Percentiles rank a stretch among this genome's conserved stretches.
phyloP scores from a whole-genome alignment of 257 asterid genomes.

The Solanum gandarillasii region DNA sequence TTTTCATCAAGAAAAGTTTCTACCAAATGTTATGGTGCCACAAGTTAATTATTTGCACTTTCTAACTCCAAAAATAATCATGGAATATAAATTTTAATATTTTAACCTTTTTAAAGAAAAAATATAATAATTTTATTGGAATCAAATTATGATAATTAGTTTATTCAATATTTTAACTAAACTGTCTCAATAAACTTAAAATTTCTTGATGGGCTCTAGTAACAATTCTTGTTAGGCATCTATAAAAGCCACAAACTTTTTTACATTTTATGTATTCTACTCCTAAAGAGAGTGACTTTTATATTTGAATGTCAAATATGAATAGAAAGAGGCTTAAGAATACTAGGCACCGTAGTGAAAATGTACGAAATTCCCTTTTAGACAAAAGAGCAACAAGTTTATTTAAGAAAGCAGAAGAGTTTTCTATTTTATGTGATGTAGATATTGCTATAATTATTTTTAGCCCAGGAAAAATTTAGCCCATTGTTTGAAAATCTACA shows the following conservation, averaged over 20 bases:
- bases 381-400: background rate
- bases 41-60: background rate
- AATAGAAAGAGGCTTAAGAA: background rate
- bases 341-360: background rate
- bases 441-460: conserved; percentile 14
- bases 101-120: background rate
- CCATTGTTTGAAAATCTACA: conserved; percentile 22
- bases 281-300: background rate
- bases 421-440: conserved; percentile 26
- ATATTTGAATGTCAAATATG: background rate
- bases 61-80: background rate
- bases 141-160: background rate
- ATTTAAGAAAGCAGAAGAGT: conserved; percentile 28
- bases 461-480: conserved; percentile 3
- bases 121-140: background rate
- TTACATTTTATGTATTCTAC: background rate
- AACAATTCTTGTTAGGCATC: background rate
- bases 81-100: background rate
- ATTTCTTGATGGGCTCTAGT: background rate
- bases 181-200: background rate
- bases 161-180: background rate
- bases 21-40: background rate
- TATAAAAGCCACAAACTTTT: background rate
- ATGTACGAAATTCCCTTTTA: background rate
- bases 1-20: too few species aligned